phyloP scores from a whole-genome alignment of 805 yeast genomes.

The Peterozyma toletana region DNA sequence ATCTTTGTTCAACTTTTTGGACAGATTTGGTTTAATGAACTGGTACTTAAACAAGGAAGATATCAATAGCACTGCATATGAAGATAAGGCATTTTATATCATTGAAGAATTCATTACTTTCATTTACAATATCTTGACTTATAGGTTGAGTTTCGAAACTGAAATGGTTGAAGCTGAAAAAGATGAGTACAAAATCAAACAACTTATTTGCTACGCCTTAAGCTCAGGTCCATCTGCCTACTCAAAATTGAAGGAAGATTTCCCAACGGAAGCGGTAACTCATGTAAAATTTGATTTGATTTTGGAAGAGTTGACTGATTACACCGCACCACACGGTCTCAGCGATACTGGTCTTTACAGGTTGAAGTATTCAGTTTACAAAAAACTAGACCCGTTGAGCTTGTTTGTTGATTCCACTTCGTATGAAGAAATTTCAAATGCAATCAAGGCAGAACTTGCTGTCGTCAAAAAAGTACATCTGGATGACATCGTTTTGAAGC shows the following conservation, averaged over 20 bases:
- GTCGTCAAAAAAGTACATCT: constrained; percentile 26
- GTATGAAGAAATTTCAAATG: constrained; percentile 42
- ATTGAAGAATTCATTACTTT: constrained; percentile 34
- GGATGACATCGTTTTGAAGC: constrained; percentile 41
- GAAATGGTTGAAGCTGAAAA: constrained; percentile 20
- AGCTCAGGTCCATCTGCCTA: constrained; percentile 48
- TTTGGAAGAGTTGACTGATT: constrained; percentile 53
- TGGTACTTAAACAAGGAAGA: constrained; percentile 36
- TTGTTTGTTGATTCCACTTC: constrained; percentile 38
- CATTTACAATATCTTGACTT: constrained; percentile 35
- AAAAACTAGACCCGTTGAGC: constrained; percentile 52
- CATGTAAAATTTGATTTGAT: constrained; percentile 35
- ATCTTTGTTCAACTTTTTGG: constrained; percentile 31
- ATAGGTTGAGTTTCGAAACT: constrained; percentile 22
- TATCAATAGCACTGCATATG: constrained; percentile 32
- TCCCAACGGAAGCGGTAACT: constrained; percentile 26
- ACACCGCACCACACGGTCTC: constrained; percentile 58
- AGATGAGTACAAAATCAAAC: constrained; percentile 22
- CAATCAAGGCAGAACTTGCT: constrained; percentile 37
- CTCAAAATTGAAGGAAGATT: constrained; percentile 33
- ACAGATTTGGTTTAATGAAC: constrained; percentile 49
- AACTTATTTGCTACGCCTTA: constrained; percentile 40
- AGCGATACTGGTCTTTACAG: constrained; percentile 63
- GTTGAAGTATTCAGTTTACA: constrained; percentile 38
- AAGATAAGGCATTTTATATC: constrained; percentile 39